Evolutionary conservation across 768 basidiomycete genomes (phyloP).

Genomic region (Boletus vinaceobasis): DNA sequence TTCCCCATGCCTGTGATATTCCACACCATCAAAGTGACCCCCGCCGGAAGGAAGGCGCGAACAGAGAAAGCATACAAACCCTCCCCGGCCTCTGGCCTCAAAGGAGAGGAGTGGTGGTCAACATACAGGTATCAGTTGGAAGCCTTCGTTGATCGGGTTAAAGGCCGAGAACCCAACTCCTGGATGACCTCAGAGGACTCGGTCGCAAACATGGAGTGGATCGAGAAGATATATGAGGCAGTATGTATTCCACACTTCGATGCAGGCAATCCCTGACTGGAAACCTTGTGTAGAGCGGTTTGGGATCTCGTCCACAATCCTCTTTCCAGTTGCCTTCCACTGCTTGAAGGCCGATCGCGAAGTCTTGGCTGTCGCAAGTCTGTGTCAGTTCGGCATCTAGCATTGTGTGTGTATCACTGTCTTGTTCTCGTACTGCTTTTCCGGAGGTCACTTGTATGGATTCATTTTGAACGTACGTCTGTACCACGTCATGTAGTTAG

Average conservation of each 20-base stretch:
- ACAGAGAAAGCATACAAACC: conserved; percentile 46
- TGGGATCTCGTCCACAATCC: conserved; percentile 35
- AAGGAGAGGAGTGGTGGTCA: conserved; percentile 59
- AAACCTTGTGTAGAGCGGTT: conserved; percentile 22
- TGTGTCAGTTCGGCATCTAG: not conserved
- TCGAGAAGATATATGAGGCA: conserved; percentile 57
- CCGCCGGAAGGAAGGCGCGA: conserved; percentile 29
- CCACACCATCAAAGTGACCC: conserved; percentile 46
- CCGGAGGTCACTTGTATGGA: too few relatives aligned
- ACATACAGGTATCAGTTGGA: conserved; percentile 57
- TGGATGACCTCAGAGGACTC: conserved; percentile 58
- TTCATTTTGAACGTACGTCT: not conserved
- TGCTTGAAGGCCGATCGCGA: not conserved
- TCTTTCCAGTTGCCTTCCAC: conserved; percentile 19
- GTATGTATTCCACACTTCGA: conserved; percentile 27
- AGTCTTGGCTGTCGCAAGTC: not conserved
- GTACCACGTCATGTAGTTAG: not conserved
- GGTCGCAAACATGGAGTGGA: conserved; percentile 51
- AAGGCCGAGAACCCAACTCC: conserved; percentile 47
- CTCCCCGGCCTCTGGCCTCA: conserved; percentile 23
- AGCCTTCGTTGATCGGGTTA: conserved; percentile 58
- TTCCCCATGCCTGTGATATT: conserved; percentile 44
- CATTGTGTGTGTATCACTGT: not conserved
- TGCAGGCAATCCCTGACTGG: not conserved
- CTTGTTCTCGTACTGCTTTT: not conserved